phyloP scores from a whole-genome alignment of 2,329 filamentous ascomycete genomes.

The Chrysoporthe deuterocubensis region DNA sequence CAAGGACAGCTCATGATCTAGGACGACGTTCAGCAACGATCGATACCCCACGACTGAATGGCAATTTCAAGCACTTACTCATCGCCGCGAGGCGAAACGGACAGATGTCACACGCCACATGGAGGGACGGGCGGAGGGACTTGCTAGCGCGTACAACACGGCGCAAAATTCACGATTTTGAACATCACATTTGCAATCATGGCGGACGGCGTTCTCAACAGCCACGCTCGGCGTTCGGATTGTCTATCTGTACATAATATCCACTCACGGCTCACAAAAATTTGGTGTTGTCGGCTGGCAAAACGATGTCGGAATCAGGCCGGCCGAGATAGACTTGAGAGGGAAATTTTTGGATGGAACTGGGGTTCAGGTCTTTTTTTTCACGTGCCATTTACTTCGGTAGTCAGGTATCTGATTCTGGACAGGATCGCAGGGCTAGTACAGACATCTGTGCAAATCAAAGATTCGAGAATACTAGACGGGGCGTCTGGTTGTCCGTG shows the following conservation, averaged over 20 bases:
- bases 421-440: background rate
- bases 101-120: background rate
- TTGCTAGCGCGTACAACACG: background rate
- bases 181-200: slow-evolving; percentile 5
- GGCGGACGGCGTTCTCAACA: slow-evolving; percentile 15
- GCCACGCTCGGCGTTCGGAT: background rate
- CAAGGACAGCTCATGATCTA: background rate
- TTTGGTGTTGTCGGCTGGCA: background rate
- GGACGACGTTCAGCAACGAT: background rate
- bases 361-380: background rate
- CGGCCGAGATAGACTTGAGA: background rate
- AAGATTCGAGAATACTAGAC: background rate
- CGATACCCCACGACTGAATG: background rate
- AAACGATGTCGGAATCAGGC: background rate
- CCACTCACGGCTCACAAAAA: background rate
- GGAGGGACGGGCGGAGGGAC: background rate
- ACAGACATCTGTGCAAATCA: background rate
- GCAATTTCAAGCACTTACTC: background rate
- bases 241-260: background rate
- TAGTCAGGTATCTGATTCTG: background rate
- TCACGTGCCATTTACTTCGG: background rate
- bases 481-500: background rate
- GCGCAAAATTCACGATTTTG: background rate
- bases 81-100: background rate
- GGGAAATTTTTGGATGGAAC: background rate